Conservation (phyloP, 805 yeast genomes). For the Starmerella stigmatis region DNA sequence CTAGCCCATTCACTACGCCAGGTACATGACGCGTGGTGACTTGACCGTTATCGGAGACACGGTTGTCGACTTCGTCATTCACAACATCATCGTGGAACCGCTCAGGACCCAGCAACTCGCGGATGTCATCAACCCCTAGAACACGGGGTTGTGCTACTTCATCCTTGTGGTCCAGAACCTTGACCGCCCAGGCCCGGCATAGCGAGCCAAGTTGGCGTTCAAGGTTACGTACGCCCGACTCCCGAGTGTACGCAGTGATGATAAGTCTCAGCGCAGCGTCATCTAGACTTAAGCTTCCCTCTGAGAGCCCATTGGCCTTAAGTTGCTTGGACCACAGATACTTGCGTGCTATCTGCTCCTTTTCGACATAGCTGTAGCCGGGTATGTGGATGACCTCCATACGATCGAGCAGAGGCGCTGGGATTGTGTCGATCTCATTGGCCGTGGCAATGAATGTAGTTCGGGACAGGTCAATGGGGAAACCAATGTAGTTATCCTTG, state of each 20-base stretch:
- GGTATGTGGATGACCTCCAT: conserved; percentile 70
- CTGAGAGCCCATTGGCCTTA: conserved; percentile 50
- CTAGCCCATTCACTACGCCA: conserved; percentile 80
- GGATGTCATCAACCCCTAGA: conserved; percentile 41
- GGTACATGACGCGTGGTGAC: conserved; percentile 37
- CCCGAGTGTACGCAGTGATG: conserved; percentile 64
- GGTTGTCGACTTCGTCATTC: conserved; percentile 32
- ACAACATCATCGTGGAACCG: conserved; percentile 35
- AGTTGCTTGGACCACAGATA: conserved; percentile 70
- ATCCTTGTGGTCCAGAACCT: conserved; percentile 24
- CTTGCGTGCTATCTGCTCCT: conserved; percentile 55
- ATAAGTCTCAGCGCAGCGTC: conserved; percentile 50
- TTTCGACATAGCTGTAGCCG: conserved; percentile 73
- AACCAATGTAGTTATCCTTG: conserved; percentile 73
- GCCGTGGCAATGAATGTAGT: conserved; percentile 80
- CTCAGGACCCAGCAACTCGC: conserved; percentile 61
- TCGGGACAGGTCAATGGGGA: conserved; percentile 75
- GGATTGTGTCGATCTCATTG: conserved; percentile 58
- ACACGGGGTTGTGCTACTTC: conserved; percentile 12
- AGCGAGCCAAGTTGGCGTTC: conserved; percentile 66
- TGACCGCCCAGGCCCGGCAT: conserved; percentile 72
- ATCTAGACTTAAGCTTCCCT: conserved; percentile 36
- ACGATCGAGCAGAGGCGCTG: conserved; percentile 70
- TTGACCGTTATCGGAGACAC: conserved; percentile 26
- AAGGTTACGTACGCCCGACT: conserved; percentile 74